These are phyloP conservation scores for Solidago caesia DNA, from an alignment of 129 eudicot species.

Conservation along the genomic window DNA sequence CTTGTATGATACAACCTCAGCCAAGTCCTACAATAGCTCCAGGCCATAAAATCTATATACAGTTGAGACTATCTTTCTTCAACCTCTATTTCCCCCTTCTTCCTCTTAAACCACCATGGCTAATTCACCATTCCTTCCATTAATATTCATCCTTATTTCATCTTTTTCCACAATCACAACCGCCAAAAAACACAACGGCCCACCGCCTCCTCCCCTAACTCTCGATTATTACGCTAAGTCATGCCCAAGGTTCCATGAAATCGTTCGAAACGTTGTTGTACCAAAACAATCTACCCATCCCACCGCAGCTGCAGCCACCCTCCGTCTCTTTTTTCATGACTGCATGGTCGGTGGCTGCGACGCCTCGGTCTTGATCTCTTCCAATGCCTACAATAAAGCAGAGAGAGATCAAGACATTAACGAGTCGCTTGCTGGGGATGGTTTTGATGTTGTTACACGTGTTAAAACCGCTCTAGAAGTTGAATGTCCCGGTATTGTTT, in stretches of 20 bases:
- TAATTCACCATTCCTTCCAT: constrained; percentile 22
- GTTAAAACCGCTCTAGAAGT: constrained; percentile 61
- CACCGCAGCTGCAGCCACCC: constrained; percentile 73
- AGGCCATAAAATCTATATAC: constrained; percentile 16
- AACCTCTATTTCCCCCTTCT: constrained; percentile 17
- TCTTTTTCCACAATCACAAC: constrained; percentile 31
- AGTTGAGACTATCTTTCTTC: constrained; percentile 23
- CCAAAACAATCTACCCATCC: constrained; percentile 44
- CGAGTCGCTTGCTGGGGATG: constrained; percentile 59
- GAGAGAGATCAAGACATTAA: constrained; percentile 59
- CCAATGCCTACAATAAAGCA: constrained; percentile 48
- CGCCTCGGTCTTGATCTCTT: constrained; percentile 53
- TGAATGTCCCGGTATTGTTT: constrained; percentile 60
- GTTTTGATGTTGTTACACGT: constrained; percentile 49
- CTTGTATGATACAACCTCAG: not conserved
- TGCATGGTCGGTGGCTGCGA: constrained; percentile 77
- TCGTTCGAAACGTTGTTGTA: constrained; percentile 33
- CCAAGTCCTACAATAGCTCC: constrained; percentile 27
- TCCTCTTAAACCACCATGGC: constrained; percentile 37
- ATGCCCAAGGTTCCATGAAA: constrained; percentile 43
- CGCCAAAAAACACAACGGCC: constrained; percentile 10
- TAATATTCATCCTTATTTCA: constrained; percentile 20
- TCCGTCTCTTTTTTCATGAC: constrained; percentile 70
- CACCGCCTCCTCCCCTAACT: constrained; percentile 28
- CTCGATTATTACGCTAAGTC: constrained; percentile 43